Percentiles rank a stretch among this genome's conserved stretches.
These are phyloP conservation scores for Dorcoceras hygrometricum DNA, from an alignment of 257 asterid species.

Conservation along the genomic window DNA sequence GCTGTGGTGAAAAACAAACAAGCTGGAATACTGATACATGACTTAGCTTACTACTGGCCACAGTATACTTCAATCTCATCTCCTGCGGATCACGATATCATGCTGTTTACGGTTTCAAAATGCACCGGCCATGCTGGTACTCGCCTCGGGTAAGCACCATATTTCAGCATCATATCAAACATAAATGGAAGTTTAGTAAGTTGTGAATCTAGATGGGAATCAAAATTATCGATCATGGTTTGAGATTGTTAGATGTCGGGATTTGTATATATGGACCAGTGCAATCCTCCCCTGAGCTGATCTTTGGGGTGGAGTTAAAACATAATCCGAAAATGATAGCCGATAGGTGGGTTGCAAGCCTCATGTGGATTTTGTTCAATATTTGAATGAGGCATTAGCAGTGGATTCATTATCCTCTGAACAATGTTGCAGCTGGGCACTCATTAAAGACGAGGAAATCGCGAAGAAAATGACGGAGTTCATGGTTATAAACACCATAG, in stretches of 20 bases:
- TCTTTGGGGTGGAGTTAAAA: too few species aligned
- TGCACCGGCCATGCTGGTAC: slow-evolving; percentile 94
- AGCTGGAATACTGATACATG: slow-evolving; percentile 62
- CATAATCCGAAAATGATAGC: too few species aligned
- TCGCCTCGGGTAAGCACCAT: slow-evolving; percentile 64
- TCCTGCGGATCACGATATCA: slow-evolving; percentile 74
- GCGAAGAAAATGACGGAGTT: slow-evolving; percentile 81
- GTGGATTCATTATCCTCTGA: too few species aligned
- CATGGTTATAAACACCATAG: slow-evolving; percentile 60
- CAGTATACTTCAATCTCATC: slow-evolving; percentile 70
- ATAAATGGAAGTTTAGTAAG: too few species aligned
- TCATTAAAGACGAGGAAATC: slow-evolving; percentile 65
- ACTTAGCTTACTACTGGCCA: slow-evolving; percentile 93
- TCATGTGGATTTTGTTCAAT: too few species aligned
- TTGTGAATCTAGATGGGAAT: too few species aligned
- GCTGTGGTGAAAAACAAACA: slow-evolving; percentile 52
- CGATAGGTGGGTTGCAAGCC: too few species aligned
- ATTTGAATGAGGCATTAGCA: too few species aligned
- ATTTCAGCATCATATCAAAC: background rate
- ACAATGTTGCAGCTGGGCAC: slow-evolving; percentile 72
- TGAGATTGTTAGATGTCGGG: too few species aligned
- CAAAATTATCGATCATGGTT: too few species aligned
- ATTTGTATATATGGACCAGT: too few species aligned
- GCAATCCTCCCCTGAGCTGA: too few species aligned
- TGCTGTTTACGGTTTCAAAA: slow-evolving; percentile 89